These are phyloP conservation scores for Rubroboletus pulcherrimus DNA, from an alignment of 768 basidiomycete species.

Conservation along the genomic window DNA sequence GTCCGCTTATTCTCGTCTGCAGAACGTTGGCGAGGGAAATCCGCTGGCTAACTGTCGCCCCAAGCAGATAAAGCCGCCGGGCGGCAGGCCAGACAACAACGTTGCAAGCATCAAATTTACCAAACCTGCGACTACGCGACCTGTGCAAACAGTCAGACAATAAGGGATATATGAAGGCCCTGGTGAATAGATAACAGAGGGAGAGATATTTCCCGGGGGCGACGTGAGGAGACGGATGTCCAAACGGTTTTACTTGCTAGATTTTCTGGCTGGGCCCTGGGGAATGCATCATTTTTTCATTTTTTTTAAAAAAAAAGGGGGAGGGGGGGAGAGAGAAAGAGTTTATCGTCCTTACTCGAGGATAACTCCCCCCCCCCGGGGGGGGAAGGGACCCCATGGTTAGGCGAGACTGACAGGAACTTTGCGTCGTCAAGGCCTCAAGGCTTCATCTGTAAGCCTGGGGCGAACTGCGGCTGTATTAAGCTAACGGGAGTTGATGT, in stretches of 20 bases:
- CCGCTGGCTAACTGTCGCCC: background rate
- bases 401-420: background rate
- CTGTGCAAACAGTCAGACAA: background rate
- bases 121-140: constrained; percentile 2
- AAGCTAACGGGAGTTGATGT: background rate
- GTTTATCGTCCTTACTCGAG: background rate
- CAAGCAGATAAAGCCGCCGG: background rate
- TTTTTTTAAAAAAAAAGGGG: background rate
- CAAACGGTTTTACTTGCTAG: background rate
- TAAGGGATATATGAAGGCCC: background rate
- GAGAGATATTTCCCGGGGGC: background rate
- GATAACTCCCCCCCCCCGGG: background rate
- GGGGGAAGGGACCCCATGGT: background rate
- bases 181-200: background rate
- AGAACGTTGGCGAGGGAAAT: background rate
- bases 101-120: constrained; percentile 1
- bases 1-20: constrained; percentile 1
- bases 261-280: background rate
- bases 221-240: background rate
- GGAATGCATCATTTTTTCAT: background rate
- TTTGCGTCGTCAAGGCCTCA: background rate
- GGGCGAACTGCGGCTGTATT: background rate
- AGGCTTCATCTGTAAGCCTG: background rate
- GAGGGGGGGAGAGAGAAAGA: too few species aligned
- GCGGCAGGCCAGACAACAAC: constrained; percentile 5